A percentile compares a stretch with the other conserved stretches of the same genome.
These are phyloP conservation scores for Lipomyces oligophaga DNA, from an alignment of 805 yeast genomes.

Conservation along the genomic window DNA sequence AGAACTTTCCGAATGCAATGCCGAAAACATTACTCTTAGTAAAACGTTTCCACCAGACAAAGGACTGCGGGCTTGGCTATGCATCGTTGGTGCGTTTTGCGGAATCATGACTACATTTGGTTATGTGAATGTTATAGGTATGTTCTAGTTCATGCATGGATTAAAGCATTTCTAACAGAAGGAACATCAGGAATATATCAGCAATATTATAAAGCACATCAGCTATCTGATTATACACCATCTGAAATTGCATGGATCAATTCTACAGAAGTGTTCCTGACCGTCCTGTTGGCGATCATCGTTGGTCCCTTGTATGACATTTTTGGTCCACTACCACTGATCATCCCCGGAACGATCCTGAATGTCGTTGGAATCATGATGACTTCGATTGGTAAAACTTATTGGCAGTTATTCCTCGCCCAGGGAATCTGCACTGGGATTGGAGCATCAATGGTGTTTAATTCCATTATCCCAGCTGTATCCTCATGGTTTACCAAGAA, in stretches of 20 bases:
- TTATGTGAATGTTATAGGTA: conserved; percentile 35
- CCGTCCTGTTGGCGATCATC: conserved; percentile 28
- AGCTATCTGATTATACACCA: conserved; percentile 29
- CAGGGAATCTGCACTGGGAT: conserved; percentile 52
- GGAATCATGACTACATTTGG: conserved; percentile 61
- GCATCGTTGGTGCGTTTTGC: conserved; percentile 52
- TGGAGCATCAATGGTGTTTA: conserved; percentile 44
- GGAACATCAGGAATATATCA: conserved; percentile 29
- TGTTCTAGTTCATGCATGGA: conserved; percentile 23
- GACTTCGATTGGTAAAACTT: conserved; percentile 38
- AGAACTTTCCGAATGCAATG: too few species aligned
- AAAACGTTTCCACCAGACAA: conserved; percentile 47
- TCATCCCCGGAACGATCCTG: conserved; percentile 30
- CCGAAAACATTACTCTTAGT: too few species aligned
- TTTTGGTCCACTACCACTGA: conserved; percentile 21
- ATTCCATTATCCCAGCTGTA: conserved; percentile 44
- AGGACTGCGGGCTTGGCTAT: conserved; percentile 54
- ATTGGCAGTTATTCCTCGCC: conserved; percentile 51
- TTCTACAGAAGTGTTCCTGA: conserved; percentile 33
- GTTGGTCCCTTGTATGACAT: conserved; percentile 27
- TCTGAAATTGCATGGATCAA: conserved; percentile 37
- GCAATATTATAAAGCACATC: conserved; percentile 29
- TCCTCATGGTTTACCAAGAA: conserved; percentile 46
- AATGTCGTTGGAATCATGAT: conserved; percentile 36
- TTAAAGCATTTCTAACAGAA: too few species aligned